These are phyloP conservation scores for Globisporangium emineosum DNA, from an alignment of 352 stramenopile species.

Conservation along the genomic window DNA sequence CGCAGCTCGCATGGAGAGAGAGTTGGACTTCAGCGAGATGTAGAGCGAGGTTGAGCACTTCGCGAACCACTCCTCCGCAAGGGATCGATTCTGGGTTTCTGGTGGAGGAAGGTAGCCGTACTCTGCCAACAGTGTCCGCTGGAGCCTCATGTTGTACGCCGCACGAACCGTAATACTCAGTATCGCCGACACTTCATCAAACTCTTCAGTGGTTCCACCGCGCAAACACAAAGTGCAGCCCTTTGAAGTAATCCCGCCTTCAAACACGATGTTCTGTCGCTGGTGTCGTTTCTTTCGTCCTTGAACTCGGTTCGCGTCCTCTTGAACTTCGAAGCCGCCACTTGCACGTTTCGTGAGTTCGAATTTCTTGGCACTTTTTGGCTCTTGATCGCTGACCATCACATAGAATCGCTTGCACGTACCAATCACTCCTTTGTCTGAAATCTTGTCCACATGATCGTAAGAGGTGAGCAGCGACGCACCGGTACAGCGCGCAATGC, in stretches of 20 bases:
- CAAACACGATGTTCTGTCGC: conserved; percentile 84
- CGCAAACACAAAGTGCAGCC: conserved; percentile 83
- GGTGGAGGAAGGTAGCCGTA: conserved; percentile 56
- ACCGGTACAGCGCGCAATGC: conserved; percentile 73
- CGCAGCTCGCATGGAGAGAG: conserved; percentile 75
- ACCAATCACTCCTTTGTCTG: conserved; percentile 66
- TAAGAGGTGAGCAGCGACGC: conserved; percentile 80
- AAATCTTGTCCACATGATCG: conserved; percentile 88
- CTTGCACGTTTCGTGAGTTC: conserved; percentile 35
- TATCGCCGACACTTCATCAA: conserved; percentile 66
- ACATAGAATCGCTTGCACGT: conserved; percentile 84
- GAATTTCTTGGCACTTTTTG: conserved; percentile 61
- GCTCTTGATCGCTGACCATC: conserved; percentile 75
- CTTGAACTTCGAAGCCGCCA: conserved; percentile 18
- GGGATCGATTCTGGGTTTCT: conserved; percentile 53
- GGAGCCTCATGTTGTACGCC: conserved; percentile 81
- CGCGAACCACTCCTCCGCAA: conserved; percentile 80
- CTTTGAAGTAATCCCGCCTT: conserved; percentile 67
- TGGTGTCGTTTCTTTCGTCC: conserved; percentile 55
- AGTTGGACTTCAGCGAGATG: conserved; percentile 84
- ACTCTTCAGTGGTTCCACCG: conserved; percentile 55
- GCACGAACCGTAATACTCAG: conserved; percentile 58
- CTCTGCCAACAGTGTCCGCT: conserved; percentile 53
- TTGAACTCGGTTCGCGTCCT: conserved; percentile 10
- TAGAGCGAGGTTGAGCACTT: conserved; percentile 82